Evolutionary conservation across 139 green algal species (phyloP), one percentile per base, ranked within the genome.

Genomic region (Tetraselmis chui): DNA sequence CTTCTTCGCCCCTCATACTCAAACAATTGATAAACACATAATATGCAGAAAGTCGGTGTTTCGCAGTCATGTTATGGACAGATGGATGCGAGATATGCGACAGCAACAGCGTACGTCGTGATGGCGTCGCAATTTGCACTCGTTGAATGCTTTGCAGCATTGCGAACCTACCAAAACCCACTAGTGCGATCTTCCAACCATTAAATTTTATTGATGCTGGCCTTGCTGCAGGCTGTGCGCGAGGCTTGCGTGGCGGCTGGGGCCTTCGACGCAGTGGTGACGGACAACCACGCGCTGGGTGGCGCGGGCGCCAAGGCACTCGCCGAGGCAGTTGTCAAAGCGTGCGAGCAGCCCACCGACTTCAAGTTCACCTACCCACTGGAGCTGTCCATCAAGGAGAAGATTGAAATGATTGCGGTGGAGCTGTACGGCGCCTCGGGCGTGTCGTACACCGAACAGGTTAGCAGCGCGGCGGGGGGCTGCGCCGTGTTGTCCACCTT

Each of bases 341-440:
- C 95, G 24, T 97, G 92, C 85, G 67, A 87, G 78, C 59, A 84
- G 76, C 83, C 81, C 0, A 30, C n/a, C 59, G 78, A 86, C n/a
- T 99, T 99, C 87, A 87, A 93, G 83, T 98, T 98, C 89, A 83
- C 96, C 32, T 98, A 97, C 84, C 84, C 91, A 22, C 80, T 94
- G 0, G 84, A 97, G 1, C 78, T 91, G 26, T 79, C 87, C 79
- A 96, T 98, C 88, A 97, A 97, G 91, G 93, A 91, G 28, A 99
- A 99, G 91, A 97, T 99, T 23, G 89, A 96, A 85, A 83, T 85
- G 25, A 98, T 99, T 84, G 97, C 97, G 0, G 89, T 79, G 59
- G 85, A 96, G 80, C 92, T 96, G 28, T 99, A 99, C 85, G 88
- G 90, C 31, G 97, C 96, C 0, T 85, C 83, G 1, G 88, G 82